phyloP scores from a whole-genome alignment of 2,329 filamentous ascomycete species.

The Colletotrichum lini region DNA sequence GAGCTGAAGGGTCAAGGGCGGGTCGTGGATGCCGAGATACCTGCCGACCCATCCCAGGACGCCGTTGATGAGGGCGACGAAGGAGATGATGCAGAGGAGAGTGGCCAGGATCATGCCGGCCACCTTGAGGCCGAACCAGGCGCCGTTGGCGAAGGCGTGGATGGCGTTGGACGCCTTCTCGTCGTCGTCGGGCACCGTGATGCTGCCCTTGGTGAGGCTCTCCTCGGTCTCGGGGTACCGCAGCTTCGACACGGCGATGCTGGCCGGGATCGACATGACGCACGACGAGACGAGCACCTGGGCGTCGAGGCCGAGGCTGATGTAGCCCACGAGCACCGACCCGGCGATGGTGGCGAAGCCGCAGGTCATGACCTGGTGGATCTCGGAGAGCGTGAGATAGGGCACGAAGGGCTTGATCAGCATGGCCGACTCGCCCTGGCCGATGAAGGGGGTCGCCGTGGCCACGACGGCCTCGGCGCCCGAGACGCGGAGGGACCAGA shows the following conservation, averaged over 20 bases:
- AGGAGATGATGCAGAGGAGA: conserved; percentile 80
- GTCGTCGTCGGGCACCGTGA: conserved; percentile 78
- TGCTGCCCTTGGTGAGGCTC: conserved; percentile 77
- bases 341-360: conserved; percentile 84
- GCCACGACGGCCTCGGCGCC: conserved; percentile 83
- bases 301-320: conserved; percentile 77
- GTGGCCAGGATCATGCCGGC: conserved; percentile 81
- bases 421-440: conserved; percentile 85
- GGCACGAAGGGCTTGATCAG: conserved; percentile 81
- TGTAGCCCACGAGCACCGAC: conserved; percentile 80
- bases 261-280: conserved; percentile 84
- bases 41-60: conserved; percentile 81
- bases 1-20: conserved; percentile 73
- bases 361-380: conserved; percentile 83
- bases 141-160: conserved; percentile 81
- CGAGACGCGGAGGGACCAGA: conserved; percentile 81
- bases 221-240: conserved; percentile 82
- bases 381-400: conserved; percentile 78
- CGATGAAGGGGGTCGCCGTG: conserved; percentile 82
- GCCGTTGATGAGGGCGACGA: conserved; percentile 76
- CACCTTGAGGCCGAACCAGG: conserved; percentile 83
- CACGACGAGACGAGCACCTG: conserved; percentile 81
- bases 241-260: conserved; percentile 79
- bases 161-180: conserved; percentile 75
- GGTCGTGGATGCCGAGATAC: conserved; percentile 75